Evolutionary conservation across 192 early-diverging fungal species (phyloP).

Genomic region (Coemansia sp.): DNA sequence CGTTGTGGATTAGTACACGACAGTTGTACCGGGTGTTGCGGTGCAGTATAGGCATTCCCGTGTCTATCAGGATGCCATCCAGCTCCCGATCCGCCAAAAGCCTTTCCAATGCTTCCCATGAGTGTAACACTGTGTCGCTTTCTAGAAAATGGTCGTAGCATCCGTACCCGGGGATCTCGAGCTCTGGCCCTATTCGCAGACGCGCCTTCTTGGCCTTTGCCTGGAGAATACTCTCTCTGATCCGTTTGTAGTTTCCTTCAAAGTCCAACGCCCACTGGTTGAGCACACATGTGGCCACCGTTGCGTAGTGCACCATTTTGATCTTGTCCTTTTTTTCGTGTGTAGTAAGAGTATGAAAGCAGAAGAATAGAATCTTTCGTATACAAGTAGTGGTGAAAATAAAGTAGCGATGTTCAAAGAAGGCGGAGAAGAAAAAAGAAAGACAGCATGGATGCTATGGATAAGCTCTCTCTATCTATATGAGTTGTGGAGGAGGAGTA

Average conservation of each 20-base stretch:
- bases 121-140: slow-evolving; percentile 90
- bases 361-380: neutral
- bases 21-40: slow-evolving; percentile 95
- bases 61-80: slow-evolving; percentile 83
- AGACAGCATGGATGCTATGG: neutral
- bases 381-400: neutral
- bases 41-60: slow-evolving; percentile 96
- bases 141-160: slow-evolving; percentile 99
- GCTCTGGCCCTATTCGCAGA: slow-evolving; percentile 90
- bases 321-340: neutral
- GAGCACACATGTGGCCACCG: slow-evolving; percentile 79
- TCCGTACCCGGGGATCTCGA: slow-evolving; percentile 97
- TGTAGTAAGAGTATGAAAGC: neutral
- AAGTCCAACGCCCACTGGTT: slow-evolving; percentile 98
- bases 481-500: too few species aligned
- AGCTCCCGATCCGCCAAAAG: slow-evolving; percentile 68
- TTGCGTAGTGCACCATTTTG: slow-evolving; percentile 58
- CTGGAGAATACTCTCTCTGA: slow-evolving; percentile 76
- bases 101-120: slow-evolving; percentile 85
- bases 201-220: slow-evolving; percentile 81
- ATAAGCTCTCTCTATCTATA: neutral
- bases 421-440: neutral
- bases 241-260: slow-evolving; percentile 86
- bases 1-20: slow-evolving; percentile 81
- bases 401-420: neutral